Conservation (phyloP, 2,329 filamentous ascomycete genomes). For the Nothophoma quercina region DNA sequence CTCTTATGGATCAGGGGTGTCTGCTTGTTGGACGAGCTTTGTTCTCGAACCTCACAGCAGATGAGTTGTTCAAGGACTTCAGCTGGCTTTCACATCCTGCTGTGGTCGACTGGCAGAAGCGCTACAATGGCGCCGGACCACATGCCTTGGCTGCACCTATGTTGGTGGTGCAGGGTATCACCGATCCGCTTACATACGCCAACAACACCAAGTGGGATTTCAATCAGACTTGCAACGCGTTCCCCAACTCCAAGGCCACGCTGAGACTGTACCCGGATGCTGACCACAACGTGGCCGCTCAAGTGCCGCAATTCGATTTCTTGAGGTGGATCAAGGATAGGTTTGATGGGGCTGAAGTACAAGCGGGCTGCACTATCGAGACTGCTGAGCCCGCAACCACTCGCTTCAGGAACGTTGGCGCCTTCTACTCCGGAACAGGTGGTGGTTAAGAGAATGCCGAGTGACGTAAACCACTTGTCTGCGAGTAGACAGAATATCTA, state of each 20-base stretch:
- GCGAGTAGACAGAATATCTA: too few relatives aligned
- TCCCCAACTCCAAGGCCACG: slow-evolving; percentile 18
- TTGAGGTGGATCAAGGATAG: slow-evolving; percentile 24
- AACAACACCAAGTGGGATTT: slow-evolving; percentile 32
- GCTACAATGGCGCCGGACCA: slow-evolving; percentile 31
- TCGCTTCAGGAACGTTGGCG: slow-evolving; percentile 10
- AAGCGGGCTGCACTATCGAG: slow-evolving; percentile 13
- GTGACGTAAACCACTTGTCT: too few relatives aligned
- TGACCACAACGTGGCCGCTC: slow-evolving; percentile 24
- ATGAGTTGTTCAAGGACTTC: slow-evolving; percentile 24
- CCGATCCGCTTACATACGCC: slow-evolving; percentile 23
- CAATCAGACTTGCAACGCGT: slow-evolving; percentile 26
- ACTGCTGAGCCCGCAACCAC: slow-evolving; percentile 15
- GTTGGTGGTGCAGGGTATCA: slow-evolving; percentile 27
- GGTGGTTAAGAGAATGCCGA: neutral
- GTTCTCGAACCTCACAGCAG: slow-evolving; percentile 23
- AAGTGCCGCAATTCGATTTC: slow-evolving; percentile 17
- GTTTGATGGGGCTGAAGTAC: slow-evolving; percentile 20
- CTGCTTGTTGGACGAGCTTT: slow-evolving; percentile 21
- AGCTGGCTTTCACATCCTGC: slow-evolving; percentile 26
- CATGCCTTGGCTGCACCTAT: slow-evolving; percentile 32
- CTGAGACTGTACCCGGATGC: slow-evolving; percentile 26
- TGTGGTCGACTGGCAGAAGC: slow-evolving; percentile 30
- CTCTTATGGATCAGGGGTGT: slow-evolving; percentile 28
- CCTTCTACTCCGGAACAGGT: slow-evolving; percentile 7